A percentile compares a stretch with the other conserved stretches of the same genome.
phyloP scores from a whole-genome alignment of 192 early-diverging fungal genomes.

The Lunasporangiospora selenospora region DNA sequence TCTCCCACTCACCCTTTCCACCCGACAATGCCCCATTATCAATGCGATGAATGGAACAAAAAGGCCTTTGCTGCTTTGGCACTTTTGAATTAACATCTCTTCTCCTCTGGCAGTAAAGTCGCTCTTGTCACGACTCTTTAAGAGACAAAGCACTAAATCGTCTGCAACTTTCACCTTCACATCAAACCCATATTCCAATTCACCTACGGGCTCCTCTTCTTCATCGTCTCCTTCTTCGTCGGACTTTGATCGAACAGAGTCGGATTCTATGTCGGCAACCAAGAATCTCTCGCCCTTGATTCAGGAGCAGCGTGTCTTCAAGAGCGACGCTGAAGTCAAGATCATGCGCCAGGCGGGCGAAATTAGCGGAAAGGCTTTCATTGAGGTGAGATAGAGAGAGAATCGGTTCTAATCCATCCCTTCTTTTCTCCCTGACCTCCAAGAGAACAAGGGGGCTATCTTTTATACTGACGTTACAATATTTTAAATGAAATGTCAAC shows the following conservation, averaged over 20 bases:
- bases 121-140: too few species aligned
- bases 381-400: conserved; percentile 47
- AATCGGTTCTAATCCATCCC: not conserved
- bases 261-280: conserved; percentile 25
- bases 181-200: too few species aligned
- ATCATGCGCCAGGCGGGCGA: conserved; percentile 80
- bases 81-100: too few species aligned
- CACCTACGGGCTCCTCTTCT: conserved; percentile 1
- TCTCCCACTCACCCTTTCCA: too few species aligned
- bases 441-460: not conserved
- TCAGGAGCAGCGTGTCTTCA: conserved; percentile 78
- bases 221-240: not conserved
- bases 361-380: conserved; percentile 83
- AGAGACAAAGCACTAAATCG: not conserved
- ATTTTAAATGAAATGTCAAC: not conserved
- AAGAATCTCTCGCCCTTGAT: conserved; percentile 60
- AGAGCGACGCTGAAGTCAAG: conserved; percentile 77
- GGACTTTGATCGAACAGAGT: too few species aligned
- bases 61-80: too few species aligned
- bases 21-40: too few species aligned
- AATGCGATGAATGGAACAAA: too few species aligned
- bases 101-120: too few species aligned
- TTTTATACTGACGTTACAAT: not conserved
- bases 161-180: conserved; percentile 1
- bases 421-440: not conserved